Base-by-base conservation (phyloP, 352 stramenopile species). In the Phytophthora macrochlamydospora region DNA sequence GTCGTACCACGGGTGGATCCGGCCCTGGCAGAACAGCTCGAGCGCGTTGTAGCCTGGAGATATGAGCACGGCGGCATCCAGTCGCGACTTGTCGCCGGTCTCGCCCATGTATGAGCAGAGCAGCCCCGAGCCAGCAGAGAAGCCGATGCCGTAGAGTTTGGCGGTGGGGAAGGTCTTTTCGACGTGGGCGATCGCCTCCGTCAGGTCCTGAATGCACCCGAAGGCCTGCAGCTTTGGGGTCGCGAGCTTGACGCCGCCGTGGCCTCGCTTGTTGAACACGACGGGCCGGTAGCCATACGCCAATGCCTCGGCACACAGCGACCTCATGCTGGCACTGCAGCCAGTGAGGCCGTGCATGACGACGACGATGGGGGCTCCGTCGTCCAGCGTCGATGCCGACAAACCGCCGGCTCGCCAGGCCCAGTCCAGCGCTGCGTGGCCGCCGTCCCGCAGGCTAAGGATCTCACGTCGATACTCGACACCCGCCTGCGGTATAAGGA, bases 191-290 rank as follows among this genome's bases (percentile, higher is more conserved):
- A 94, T 89, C 0, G 78, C 86, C 38, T 86, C 51, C 40, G 71
- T 31, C 18, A 93, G 71, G 52, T 94, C 86, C 24, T 67, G 62
- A 0, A 90, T 75, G 51, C 76, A 89, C 14, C 86, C 86, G 65
- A 94, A 94, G 9, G 56, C 68, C 58, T 94, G 86, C 8, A 94
- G 70, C 65, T 76, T 87, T 30, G 86, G 84, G 2, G 83, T 92
- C 12, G 79, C 30, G 30, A 94, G 75, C 45, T 70, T 65, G 40
- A 91, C 43, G 6, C 84, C 83, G 28, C 87, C 87, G 33, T 95
- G 87, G 8, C 87, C 87, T 48, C 87, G 78, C 71, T 95, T 95
- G 68, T 93, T 95, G 57, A 93, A 95, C 24, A 92, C 87, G 6
- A 95, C 87, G 4, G 87, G 85, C 2, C 87, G 81, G 68, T 91